phyloP scores from a whole-genome alignment of 169 alveolate species.

The Amoebophrya sp. region DNA sequence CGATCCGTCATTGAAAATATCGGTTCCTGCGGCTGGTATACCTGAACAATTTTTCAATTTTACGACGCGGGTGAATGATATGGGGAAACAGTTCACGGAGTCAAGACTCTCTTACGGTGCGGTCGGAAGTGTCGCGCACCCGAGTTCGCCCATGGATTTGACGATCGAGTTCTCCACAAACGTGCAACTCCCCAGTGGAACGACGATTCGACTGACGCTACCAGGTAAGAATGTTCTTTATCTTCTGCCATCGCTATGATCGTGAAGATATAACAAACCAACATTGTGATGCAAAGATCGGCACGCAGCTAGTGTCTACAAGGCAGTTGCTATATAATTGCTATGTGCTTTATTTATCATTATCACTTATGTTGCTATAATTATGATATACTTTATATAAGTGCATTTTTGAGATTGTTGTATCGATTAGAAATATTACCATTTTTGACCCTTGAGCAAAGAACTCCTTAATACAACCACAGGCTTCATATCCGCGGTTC shows the following conservation, averaged over 20 bases:
- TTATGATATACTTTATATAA: too few relatives aligned
- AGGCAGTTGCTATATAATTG: too few relatives aligned
- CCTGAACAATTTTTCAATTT: conserved; percentile 21
- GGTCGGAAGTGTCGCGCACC: neutral
- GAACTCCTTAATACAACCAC: too few relatives aligned
- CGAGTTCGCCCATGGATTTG: neutral
- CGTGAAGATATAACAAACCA: too few relatives aligned
- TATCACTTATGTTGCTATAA: too few relatives aligned
- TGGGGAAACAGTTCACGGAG: neutral
- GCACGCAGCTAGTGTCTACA: too few relatives aligned
- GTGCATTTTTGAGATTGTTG: too few relatives aligned
- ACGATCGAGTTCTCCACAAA: conserved; percentile 20
- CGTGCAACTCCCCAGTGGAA: neutral
- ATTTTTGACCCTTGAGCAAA: too few relatives aligned
- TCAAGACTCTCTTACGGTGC: neutral
- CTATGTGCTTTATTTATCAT: too few relatives aligned
- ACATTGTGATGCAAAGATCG: too few relatives aligned
- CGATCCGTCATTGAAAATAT: conserved; percentile 20
- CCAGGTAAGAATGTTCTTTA: neutral
- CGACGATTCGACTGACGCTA: neutral
- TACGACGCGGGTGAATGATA: conserved; percentile 28
- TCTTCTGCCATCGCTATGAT: too few relatives aligned
- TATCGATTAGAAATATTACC: too few relatives aligned
- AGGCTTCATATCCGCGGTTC: neutral
- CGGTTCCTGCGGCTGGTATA: conserved; percentile 31